phyloP scores from a whole-genome alignment of 2,329 filamentous ascomycete genomes.

The Thelonectria rubi region DNA sequence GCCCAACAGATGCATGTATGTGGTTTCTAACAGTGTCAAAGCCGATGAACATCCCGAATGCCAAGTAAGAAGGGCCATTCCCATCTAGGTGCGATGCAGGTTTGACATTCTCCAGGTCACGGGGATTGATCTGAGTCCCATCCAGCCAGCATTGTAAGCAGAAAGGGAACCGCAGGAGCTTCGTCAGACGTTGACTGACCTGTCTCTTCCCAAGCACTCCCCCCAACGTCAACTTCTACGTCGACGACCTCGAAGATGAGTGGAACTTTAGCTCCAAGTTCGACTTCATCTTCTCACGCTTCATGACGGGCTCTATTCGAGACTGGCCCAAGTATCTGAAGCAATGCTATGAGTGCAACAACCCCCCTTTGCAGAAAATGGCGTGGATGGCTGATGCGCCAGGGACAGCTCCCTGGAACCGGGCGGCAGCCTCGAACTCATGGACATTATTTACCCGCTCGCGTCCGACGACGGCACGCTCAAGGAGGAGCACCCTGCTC shows the following conservation, averaged over 20 bases:
- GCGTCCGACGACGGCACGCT: constrained; percentile 26
- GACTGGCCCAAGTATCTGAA: constrained; percentile 21
- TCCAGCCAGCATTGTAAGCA: constrained; percentile 30
- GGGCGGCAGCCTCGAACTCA: constrained; percentile 27
- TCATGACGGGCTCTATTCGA: constrained; percentile 22
- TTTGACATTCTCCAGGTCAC: constrained; percentile 12
- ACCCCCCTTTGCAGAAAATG: neutral
- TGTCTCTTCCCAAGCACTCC: constrained; percentile 21
- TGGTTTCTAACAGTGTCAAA: constrained; percentile 7
- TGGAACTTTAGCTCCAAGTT: constrained; percentile 24
- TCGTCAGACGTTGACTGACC: constrained; percentile 26
- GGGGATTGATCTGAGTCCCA: constrained; percentile 31
- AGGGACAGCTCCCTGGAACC: constrained; percentile 22
- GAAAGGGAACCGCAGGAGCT: neutral
- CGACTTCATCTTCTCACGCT: constrained; percentile 29
- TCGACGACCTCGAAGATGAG: constrained; percentile 29
- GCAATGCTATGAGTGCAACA: constrained; percentile 20
- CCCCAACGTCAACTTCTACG: constrained; percentile 23
- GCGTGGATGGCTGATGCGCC: neutral
- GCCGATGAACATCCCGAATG: constrained; percentile 29
- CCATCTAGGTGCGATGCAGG: neutral
- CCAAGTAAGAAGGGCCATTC: constrained; percentile 1
- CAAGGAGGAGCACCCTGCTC: constrained; percentile 16
- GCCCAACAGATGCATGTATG: neutral
- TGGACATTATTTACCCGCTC: constrained; percentile 26